Conservation (phyloP, 768 basidiomycete genomes). For the Kwoniella newhampshirensis region DNA sequence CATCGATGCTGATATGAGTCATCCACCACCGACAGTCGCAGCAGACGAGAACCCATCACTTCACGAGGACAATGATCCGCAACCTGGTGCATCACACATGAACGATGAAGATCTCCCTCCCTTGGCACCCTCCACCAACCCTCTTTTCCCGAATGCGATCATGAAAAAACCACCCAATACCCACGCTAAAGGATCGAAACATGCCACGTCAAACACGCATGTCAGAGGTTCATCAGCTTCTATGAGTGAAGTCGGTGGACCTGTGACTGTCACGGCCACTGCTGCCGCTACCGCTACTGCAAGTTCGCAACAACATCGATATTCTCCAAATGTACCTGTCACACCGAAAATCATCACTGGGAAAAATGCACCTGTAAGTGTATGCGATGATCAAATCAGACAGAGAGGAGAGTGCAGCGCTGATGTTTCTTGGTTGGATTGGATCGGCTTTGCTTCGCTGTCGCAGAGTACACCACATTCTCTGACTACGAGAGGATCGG, state of each 20-base stretch:
- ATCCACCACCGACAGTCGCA: constrained; percentile 18
- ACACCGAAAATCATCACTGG: constrained; percentile 27
- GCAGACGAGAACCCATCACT: constrained; percentile 35
- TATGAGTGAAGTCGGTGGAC: not conserved
- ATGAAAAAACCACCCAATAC: constrained; percentile 43
- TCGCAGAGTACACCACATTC: constrained; percentile 21
- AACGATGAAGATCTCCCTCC: constrained; percentile 36
- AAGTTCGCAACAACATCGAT: not conserved
- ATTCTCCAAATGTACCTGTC: not conserved
- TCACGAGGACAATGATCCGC: constrained; percentile 22
- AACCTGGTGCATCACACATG: constrained; percentile 4
- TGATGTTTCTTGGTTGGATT: not conserved
- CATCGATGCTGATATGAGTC: not conserved
- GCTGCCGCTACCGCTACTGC: constrained; percentile 3
- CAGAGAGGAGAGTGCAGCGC: not conserved
- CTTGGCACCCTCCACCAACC: constrained; percentile 40
- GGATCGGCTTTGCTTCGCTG: not conserved
- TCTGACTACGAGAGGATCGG: constrained; percentile 21
- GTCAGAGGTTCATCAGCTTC: not conserved
- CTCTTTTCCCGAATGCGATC: constrained; percentile 44
- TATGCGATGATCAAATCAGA: not conserved
- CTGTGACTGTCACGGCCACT: constrained; percentile 8
- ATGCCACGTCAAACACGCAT: not conserved
- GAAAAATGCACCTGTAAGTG: constrained; percentile 36
- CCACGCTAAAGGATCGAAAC: constrained; percentile 28